A percentile compares a stretch with the other conserved stretches of the same genome.
These are phyloP conservation scores for Xylaria sp. DNA, from an alignment of 2,329 filamentous ascomycete species.

Conservation along the genomic window DNA sequence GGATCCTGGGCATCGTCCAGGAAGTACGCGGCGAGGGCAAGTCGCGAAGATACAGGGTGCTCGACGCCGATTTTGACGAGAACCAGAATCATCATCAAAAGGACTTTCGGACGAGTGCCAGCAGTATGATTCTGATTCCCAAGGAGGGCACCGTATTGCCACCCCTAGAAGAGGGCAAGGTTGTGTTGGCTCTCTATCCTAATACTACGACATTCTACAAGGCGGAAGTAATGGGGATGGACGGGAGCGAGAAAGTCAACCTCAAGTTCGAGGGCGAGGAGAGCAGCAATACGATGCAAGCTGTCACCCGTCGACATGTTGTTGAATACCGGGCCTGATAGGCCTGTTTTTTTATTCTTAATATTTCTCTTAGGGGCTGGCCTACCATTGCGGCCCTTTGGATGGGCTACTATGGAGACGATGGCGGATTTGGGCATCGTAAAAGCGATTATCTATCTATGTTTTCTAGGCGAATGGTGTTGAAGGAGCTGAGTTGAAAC, in stretches of 20 bases:
- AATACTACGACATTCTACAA: conserved; percentile 88
- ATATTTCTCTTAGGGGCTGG: not conserved
- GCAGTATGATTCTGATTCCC: conserved; percentile 81
- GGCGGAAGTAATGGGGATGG: conserved; percentile 79
- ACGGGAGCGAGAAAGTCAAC: conserved; percentile 65
- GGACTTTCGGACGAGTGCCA: conserved; percentile 76
- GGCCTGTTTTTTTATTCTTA: not conserved
- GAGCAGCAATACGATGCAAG: conserved; percentile 76
- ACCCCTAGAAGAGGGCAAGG: conserved; percentile 73
- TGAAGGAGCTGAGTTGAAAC: not conserved
- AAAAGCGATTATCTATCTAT: not conserved
- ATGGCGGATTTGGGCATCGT: not conserved
- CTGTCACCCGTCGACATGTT: conserved; percentile 79
- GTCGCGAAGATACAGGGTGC: conserved; percentile 79
- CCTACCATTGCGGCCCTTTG: not conserved
- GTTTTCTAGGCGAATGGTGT: conserved; percentile 18
- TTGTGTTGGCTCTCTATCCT: conserved; percentile 81
- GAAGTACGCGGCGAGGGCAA: conserved; percentile 80
- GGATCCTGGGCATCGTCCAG: conserved; percentile 82
- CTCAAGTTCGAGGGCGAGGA: conserved; percentile 85
- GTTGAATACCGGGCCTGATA: conserved; percentile 70
- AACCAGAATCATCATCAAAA: conserved; percentile 71
- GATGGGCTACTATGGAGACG: not conserved
- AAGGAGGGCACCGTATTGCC: conserved; percentile 62
- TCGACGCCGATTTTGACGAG: conserved; percentile 81